These are phyloP conservation scores for Nissolia schottii DNA, from an alignment of 306 rosid species.

Conservation along the genomic window DNA sequence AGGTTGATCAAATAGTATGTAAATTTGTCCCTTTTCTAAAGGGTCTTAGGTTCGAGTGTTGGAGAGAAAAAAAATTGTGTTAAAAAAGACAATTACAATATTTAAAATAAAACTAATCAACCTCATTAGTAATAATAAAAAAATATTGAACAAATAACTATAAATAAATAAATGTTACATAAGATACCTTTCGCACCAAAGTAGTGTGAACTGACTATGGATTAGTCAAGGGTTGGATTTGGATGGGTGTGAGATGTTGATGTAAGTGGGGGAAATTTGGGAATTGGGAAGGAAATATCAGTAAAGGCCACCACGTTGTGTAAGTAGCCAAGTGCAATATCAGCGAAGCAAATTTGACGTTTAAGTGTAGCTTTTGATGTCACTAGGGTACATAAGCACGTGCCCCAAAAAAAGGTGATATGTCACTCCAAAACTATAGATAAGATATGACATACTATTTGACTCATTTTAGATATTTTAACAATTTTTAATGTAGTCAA, in stretches of 20 bases:
- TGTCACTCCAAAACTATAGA: conserved; percentile 3
- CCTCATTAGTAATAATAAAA: too few relatives aligned
- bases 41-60: too few relatives aligned
- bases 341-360: neutral
- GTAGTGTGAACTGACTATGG: neutral
- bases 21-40: too few relatives aligned
- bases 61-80: too few relatives aligned
- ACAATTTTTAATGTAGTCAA: too few relatives aligned
- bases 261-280: neutral
- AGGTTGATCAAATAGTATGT: too few relatives aligned
- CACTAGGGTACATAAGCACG: conserved; percentile 16
- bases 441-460: conserved; percentile 19
- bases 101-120: too few relatives aligned
- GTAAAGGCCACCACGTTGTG: conserved; percentile 28
- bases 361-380: neutral
- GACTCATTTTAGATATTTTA: conserved; percentile 14
- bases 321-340: conserved; percentile 1
- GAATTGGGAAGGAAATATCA: conserved; percentile 15
- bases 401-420: conserved; percentile 12
- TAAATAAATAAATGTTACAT: neutral
- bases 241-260: conserved; percentile 2
- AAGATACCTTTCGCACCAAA: neutral
- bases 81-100: neutral
- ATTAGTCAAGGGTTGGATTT: neutral
- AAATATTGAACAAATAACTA: neutral